Evolutionary conservation across 768 basidiomycete species (phyloP), one percentile per base, ranked within the genome.

Genomic region (Suillus subluteus): DNA sequence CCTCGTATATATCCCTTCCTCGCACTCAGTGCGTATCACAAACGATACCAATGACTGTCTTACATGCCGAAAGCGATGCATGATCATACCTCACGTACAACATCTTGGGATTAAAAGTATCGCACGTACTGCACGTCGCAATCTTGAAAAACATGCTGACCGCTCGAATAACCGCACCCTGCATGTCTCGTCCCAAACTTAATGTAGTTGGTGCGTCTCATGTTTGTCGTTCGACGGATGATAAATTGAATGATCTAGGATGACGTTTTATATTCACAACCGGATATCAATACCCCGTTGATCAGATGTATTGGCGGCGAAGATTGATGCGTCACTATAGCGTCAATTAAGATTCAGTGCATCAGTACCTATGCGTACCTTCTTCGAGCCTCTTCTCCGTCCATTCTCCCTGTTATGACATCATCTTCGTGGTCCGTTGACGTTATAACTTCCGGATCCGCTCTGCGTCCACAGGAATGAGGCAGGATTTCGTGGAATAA

Each of bases 11-110:
- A 43, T 30, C 41, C 11, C 16, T 41, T 43, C 48, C 66, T 26
- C 40, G 43, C 30, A 44, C 55, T 52, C 58, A 54, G 38, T 46
- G 62, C 23, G 32, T 9, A 37, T 61, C 66, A 30, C 26, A 43
- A 12, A 13, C 59, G 21, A 50, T 50, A n/a, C 63, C 37, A 18
- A 66, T 67, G 58, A 44, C 40, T 30, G 46, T n/a, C 41, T 26
- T 40, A 38, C 44, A n/a, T n/a, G 23, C 7, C 5, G 63, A 65
- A 61, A 61, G 18, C 6, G 21, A 41, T 61, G 11, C 37, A 26
- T 68, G 38, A 71, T 30, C 7, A 9, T 30, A 1, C 30, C 9
- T 54, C 18, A 2, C 52, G 52, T 32, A 18, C 8, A 16, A 30
- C 16, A 1, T 9, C 30, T 52, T 30, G 3, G 3, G 26, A 26